Evolutionary conservation across 2,329 filamentous ascomycete species (phyloP).

Genomic region (Venturia effusa): DNA sequence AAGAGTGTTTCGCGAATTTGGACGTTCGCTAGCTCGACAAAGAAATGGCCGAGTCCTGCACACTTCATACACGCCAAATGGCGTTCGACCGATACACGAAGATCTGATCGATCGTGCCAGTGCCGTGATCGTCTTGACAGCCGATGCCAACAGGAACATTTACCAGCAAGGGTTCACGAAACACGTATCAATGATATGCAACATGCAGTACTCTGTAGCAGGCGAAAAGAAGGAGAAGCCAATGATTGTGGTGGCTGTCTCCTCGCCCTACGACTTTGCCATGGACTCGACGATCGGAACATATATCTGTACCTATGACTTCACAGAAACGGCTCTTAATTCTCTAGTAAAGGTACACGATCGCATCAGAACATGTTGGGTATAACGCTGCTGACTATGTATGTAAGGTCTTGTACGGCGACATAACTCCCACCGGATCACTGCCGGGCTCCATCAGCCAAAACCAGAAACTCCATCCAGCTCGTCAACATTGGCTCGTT

Average conservation of each 20-base stretch:
- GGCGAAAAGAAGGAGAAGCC: conserved; percentile 71
- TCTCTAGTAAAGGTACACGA: conserved; percentile 31
- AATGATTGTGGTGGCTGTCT: conserved; percentile 81
- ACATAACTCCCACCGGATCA: conserved; percentile 46
- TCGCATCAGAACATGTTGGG: conserved; percentile 57
- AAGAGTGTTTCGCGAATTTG: conserved; percentile 81
- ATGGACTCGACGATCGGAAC: conserved; percentile 85
- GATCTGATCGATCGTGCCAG: conserved; percentile 82
- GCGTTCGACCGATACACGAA: conserved; percentile 84
- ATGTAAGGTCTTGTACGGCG: conserved; percentile 60
- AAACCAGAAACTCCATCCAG: conserved; percentile 76
- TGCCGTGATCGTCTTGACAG: conserved; percentile 81
- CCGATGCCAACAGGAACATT: conserved; percentile 85
- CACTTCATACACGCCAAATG: conserved; percentile 91
- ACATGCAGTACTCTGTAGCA: conserved; percentile 59
- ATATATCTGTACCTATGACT: conserved; percentile 93
- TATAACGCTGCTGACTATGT: conserved; percentile 58
- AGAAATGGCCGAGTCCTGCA: conserved; percentile 79
- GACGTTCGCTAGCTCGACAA: conserved; percentile 74
- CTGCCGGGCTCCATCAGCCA: conserved; percentile 67
- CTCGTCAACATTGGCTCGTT: conserved; percentile 80
- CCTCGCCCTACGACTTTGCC: conserved; percentile 92
- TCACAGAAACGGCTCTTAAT: conserved; percentile 82
- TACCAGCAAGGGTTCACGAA: conserved; percentile 95
- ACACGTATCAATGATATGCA: conserved; percentile 91